Base-by-base conservation (phyloP, 2,329 filamentous ascomycete genomes). In the Trichoderma aggressivum region DNA sequence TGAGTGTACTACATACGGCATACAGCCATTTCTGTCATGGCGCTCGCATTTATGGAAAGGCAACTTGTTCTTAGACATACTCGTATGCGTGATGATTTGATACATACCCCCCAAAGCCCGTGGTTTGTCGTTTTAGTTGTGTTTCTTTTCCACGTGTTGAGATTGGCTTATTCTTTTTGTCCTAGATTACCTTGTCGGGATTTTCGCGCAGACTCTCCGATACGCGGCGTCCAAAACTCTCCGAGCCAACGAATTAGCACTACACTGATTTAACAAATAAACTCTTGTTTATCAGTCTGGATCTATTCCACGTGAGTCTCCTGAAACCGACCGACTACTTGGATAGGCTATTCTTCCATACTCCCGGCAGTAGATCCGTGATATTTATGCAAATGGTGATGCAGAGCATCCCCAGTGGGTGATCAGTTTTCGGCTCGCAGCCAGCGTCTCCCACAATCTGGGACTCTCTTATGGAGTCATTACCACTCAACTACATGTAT, bases 251-350 rank as follows among this genome's bases (percentile, higher is more conserved):
- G 1, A 10, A 43, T 43, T n/a, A n/a, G 7, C 39, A n/a, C 39
- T n/a, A 43, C 39, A 16, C n/a, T 43, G 39, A 43, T 43, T 3
- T 1, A n/a, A 21, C 5, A 4, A 21, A 5, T 12, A 21, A 21
- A 1, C 43, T 3, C n/a, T 3, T 21, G 0, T 50, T 21, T 12
- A 18, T 21, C n/a, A 12, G 2, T 21, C 2, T 50, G 4, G n/a
- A n/a, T 50, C 4, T 2, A 21, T 50, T 50, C 4, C 6, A 21
- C n/a, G 5, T 6, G 10, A n/a, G 11, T n/a, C 10, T 50, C 43
- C 3, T 11, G 0, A 12, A 21, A 21, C 10, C 10, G 12, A 21
- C n/a, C 3, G 21, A n/a, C 4, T 0, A 4, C n/a, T n/a, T n/a
- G n/a, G 16, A 39, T 1, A 21, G n/a, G 10, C n/a, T 21, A 50